These are phyloP conservation scores for Apiospora kogelbergensis DNA, from an alignment of 2,329 filamentous ascomycete genomes.

Conservation along the genomic window DNA sequence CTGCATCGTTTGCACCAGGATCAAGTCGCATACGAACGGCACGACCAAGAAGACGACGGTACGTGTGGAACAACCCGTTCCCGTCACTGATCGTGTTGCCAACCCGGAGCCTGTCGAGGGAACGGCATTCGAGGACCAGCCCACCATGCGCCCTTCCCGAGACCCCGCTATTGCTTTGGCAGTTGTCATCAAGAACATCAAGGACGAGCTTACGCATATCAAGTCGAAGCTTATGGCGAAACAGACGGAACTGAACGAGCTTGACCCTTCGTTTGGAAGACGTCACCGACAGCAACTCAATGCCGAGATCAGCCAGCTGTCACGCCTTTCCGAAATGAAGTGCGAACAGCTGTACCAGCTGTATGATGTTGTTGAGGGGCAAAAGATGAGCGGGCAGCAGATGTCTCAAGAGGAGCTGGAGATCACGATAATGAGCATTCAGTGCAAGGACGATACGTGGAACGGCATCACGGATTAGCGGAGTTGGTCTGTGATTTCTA, in stretches of 20 bases:
- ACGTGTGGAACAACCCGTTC: slow-evolving; percentile 62
- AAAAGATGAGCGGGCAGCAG: slow-evolving; percentile 64
- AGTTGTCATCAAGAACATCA: slow-evolving; percentile 77
- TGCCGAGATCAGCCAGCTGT: slow-evolving; percentile 59
- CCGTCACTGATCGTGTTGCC: slow-evolving; percentile 61
- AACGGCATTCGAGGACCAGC: slow-evolving; percentile 48
- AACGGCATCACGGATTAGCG: slow-evolving; percentile 27
- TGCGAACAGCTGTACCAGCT: slow-evolving; percentile 79
- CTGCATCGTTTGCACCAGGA: slow-evolving; percentile 58
- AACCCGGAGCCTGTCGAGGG: slow-evolving; percentile 32
- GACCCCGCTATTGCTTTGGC: slow-evolving; percentile 72
- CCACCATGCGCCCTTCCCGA: slow-evolving; percentile 65
- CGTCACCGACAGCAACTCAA: slow-evolving; percentile 63
- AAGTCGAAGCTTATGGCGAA: slow-evolving; percentile 66
- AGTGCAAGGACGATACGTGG: slow-evolving; percentile 32
- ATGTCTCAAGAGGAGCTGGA: slow-evolving; percentile 65
- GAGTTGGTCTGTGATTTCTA: not conserved
- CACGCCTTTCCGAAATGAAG: slow-evolving; percentile 68
- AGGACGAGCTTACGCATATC: slow-evolving; percentile 78
- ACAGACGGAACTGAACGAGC: slow-evolving; percentile 62
- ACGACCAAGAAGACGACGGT: slow-evolving; percentile 57
- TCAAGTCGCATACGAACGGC: slow-evolving; percentile 43
- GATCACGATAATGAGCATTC: slow-evolving; percentile 59
- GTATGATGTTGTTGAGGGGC: slow-evolving; percentile 81
- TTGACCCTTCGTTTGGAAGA: slow-evolving; percentile 66